Evolutionary conservation across 768 basidiomycete genomes (phyloP), one percentile per base, ranked within the genome.

Genomic region (Heimioporus sp.): DNA sequence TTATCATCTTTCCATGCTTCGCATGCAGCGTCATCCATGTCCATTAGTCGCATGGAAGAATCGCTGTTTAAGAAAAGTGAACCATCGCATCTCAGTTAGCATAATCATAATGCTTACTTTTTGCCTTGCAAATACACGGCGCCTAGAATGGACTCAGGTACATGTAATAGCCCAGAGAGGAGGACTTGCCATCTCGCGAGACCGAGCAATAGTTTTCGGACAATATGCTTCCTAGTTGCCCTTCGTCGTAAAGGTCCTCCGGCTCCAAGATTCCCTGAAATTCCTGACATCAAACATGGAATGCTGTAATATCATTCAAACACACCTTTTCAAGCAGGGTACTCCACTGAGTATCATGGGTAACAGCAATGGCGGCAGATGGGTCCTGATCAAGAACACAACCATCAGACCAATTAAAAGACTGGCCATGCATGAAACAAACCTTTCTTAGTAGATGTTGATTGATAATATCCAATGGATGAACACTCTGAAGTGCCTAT

Each of bases 401-500:
- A 28, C 35, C 12, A 16, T 35, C 35, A 35, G 35, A 13, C 11
- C 12, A 6, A 28, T 1, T 13, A 12, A 16, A 4, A 15, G 17
- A 13, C 2, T 11, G 13, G 21, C n/a, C 35, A 35, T 28, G 24
- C 24, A 28, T 28, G 24, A 4, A 28, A 28, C 24, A 28, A 1
- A 50, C 49, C 47, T 51, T 43, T 2, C 37, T 10, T 8, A 48
- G 24, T 8, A 54, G 15, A 51, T 35, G 39, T 48, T 17, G 42
- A 21, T 51, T 54, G 36, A 57, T 57, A 12, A 36, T 32, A 11
- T 48, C 53, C 3, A 53, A 57, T 3, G 57, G 54, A 48, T 58
- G 55, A 34, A 53, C 56, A 1, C 37, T 32, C 51, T 48, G 34
- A 8, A 28, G 44, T 19, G 35, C 16, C 24, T 35, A 6, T 28